phyloP scores from a whole-genome alignment of 805 yeast genomes.

The Wickerhamomyces ciferrii region DNA sequence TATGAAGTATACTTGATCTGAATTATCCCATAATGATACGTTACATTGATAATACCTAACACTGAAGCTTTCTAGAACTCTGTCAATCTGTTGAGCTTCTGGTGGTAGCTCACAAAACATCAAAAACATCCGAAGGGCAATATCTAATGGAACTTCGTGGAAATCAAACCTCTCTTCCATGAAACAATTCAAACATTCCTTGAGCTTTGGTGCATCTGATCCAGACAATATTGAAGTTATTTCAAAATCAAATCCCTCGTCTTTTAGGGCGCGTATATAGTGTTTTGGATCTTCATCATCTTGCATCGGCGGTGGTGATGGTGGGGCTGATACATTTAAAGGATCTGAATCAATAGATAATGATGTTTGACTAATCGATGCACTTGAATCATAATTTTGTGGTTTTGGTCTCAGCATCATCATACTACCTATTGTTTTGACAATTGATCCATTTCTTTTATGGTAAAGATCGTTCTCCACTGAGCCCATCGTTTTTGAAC shows the following conservation, averaged over 20 bases:
- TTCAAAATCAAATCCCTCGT: constrained; percentile 25
- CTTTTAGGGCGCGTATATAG: constrained; percentile 21
- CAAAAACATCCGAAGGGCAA: constrained; percentile 56
- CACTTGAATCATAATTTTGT: neutral
- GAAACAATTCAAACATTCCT: constrained; percentile 21
- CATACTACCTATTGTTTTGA: constrained; percentile 30
- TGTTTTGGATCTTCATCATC: constrained; percentile 22
- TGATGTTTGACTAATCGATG: neutral
- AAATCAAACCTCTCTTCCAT: constrained; percentile 41
- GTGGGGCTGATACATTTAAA: constrained; percentile 9
- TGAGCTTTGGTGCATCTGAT: constrained; percentile 21
- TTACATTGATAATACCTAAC: constrained; percentile 35
- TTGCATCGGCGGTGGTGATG: constrained; percentile 23
- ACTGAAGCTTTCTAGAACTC: constrained; percentile 56
- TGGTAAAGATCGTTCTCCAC: constrained; percentile 20
- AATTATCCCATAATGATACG: constrained; percentile 22
- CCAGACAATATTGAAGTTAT: constrained; percentile 24
- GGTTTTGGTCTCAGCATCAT: constrained; percentile 26
- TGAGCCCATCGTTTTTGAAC: constrained; percentile 22
- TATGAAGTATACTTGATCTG: constrained; percentile 56
- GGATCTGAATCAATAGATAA: constrained; percentile 5
- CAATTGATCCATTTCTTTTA: constrained; percentile 31
- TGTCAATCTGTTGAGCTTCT: constrained; percentile 74
- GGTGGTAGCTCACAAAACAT: constrained; percentile 56
- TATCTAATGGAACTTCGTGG: constrained; percentile 52